Conservation (phyloP, 2,329 filamentous ascomycete genomes). For the Penicillium brasilianum region DNA sequence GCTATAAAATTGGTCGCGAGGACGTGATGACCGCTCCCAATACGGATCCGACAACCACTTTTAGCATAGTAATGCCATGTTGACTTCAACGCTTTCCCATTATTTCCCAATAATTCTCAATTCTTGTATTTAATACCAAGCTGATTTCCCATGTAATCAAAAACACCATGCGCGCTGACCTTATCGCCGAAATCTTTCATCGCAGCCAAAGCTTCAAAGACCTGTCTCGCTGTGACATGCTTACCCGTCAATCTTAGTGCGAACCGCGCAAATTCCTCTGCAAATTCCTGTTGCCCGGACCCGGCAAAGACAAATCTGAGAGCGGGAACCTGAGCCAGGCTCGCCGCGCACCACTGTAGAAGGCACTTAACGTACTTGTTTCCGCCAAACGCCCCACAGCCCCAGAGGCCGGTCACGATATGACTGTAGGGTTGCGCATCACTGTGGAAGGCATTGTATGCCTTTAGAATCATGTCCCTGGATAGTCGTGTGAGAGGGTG, state of each 20-base stretch:
- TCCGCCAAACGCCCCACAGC: constrained; percentile 1
- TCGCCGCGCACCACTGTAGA: constrained; percentile 1
- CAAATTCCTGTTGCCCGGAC: neutral
- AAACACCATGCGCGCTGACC: neutral
- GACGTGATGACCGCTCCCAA: neutral
- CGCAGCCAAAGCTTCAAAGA: neutral
- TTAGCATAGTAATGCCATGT: neutral
- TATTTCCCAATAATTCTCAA: neutral
- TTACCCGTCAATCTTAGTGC: neutral
- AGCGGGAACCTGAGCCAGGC: neutral
- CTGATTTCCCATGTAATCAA: neutral
- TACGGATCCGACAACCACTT: neutral
- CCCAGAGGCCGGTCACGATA: neutral
- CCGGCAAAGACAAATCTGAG: neutral
- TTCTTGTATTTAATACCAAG: neutral
- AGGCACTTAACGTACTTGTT: constrained; percentile 4
- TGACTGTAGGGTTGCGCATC: neutral
- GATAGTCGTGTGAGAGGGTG: neutral
- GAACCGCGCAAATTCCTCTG: neutral
- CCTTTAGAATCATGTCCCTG: constrained; percentile 1
- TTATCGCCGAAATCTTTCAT: neutral
- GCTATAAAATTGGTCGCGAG: neutral
- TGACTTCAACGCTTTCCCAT: neutral
- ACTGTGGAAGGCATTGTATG: neutral
- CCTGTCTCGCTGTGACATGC: neutral